phyloP scores from a whole-genome alignment of 257 asterid species.

The Solanum chaucha region DNA sequence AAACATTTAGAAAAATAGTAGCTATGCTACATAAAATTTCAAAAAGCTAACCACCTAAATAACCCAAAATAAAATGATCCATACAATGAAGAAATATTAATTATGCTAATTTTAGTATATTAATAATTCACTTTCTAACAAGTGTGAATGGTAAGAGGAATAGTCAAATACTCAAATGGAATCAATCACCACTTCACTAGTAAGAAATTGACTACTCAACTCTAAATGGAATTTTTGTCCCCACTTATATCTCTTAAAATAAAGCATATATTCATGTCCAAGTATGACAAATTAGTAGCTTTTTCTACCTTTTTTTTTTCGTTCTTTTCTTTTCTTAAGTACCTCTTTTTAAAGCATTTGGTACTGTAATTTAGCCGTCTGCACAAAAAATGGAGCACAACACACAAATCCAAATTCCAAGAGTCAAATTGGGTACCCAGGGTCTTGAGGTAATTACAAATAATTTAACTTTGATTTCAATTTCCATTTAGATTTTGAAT shows the following conservation, averaged over 20 bases:
- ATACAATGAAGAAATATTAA: neutral
- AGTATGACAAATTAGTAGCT: neutral
- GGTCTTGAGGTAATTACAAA: constrained; percentile 23
- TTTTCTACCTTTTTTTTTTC: neutral
- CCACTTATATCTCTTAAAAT: no score
- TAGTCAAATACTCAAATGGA: neutral
- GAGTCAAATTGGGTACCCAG: no score
- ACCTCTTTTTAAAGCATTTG: neutral
- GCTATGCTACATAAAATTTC: neutral
- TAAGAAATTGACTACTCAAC: neutral
- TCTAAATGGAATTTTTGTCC: no score
- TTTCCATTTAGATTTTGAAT: neutral
- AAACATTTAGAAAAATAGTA: neutral
- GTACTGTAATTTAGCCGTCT: neutral
- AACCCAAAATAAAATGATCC: neutral
- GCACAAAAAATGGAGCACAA: neutral
- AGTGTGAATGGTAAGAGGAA: neutral
- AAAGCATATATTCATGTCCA: neutral
- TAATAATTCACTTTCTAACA: no score
- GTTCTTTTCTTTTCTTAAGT: neutral
- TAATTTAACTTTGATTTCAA: neutral
- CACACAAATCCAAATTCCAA: neutral
- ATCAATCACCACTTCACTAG: neutral
- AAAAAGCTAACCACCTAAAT: neutral
- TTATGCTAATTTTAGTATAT: neutral